Base-by-base conservation (phyloP, 495 filamentous ascomycete species). In the Penicillium paxilli region DNA sequence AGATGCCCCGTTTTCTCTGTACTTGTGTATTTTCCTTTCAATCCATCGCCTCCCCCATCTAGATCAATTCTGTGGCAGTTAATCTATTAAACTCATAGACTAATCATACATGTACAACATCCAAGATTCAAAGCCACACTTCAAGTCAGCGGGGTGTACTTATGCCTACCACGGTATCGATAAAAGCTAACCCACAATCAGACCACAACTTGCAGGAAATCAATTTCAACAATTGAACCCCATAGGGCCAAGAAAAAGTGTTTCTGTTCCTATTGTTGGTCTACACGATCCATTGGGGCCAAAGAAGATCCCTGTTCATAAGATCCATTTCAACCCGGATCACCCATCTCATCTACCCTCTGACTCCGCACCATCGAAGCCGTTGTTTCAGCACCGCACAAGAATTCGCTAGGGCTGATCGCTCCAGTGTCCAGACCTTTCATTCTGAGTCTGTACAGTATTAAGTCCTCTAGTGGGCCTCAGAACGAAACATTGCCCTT, bases 321-420 rank as follows among this genome's bases (percentile, higher is more conserved):
- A 23, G 48, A n/a, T n/a, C n/a, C n/a, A 38, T n/a, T 38, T 5
- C 17, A 10, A 14, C 35, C 35, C 35, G 35, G 35, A 38, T 51
- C 48, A 9, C 2, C 38, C 28, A 51, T 51, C n/a, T 51, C n/a
- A 19, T n/a, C 35, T 19, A n/a, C n/a, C n/a, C n/a, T 16, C 11
- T 7, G 11, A 4, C 25, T 44, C 49, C 49, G 49, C 49, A 51
- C 16, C n/a, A 20, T 19, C 37, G 6, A 51, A 42, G 1, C 30
- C 33, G 42, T 10, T 26, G 51, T 54, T 47, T 54, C 44, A 54
- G n/a, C 32, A 47, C 44, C 17, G 17, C 30, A 28, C 32, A 9
- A 40, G 19, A 44, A 17, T 41, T 54, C 41, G 22, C 44, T 40
- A 54, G 32, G 51, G 51, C 51, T 54, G 33, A 47, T 44, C 35